These are phyloP conservation scores for Penicillium steckii DNA, from an alignment of 495 filamentous ascomycete genomes.

Conservation along the genomic window DNA sequence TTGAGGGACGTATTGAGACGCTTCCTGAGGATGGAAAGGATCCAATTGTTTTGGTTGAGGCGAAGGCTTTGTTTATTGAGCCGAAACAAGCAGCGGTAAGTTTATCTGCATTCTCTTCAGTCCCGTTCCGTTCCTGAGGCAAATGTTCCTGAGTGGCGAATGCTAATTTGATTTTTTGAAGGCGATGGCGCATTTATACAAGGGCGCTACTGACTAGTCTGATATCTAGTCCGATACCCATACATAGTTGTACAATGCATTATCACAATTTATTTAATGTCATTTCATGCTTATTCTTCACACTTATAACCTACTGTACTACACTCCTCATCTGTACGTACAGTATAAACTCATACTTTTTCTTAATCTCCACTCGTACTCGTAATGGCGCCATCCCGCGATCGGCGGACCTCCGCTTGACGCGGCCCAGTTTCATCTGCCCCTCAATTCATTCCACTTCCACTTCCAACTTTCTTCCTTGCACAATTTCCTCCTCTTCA, in stretches of 20 bases:
- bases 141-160: not conserved
- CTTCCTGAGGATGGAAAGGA: constrained; percentile 61
- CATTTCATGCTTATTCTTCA: not conserved
- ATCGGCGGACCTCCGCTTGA: constrained; percentile 19
- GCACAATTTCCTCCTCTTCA: not conserved
- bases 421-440: constrained; percentile 19
- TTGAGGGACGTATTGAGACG: constrained; percentile 86
- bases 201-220: constrained; percentile 24
- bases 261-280: not conserved
- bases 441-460: constrained; percentile 3
- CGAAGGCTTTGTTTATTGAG: constrained; percentile 85
- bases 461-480: not conserved
- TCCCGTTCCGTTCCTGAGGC: not conserved
- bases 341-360: not conserved
- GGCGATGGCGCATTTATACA: constrained; percentile 33
- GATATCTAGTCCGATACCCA: constrained; percentile 21
- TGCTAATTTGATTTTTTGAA: constrained; percentile 16
- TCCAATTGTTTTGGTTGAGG: constrained; percentile 69
- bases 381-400: constrained; percentile 12
- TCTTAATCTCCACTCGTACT: not conserved
- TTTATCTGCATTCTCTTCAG: constrained; percentile 10
- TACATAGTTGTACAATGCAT: constrained; percentile 6
- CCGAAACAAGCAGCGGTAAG: constrained; percentile 77
- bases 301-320: too few species aligned
- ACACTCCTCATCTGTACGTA: not conserved